Conservation (phyloP, 2,329 filamentous ascomycete genomes). For the Arthrobotrys musiformis region DNA sequence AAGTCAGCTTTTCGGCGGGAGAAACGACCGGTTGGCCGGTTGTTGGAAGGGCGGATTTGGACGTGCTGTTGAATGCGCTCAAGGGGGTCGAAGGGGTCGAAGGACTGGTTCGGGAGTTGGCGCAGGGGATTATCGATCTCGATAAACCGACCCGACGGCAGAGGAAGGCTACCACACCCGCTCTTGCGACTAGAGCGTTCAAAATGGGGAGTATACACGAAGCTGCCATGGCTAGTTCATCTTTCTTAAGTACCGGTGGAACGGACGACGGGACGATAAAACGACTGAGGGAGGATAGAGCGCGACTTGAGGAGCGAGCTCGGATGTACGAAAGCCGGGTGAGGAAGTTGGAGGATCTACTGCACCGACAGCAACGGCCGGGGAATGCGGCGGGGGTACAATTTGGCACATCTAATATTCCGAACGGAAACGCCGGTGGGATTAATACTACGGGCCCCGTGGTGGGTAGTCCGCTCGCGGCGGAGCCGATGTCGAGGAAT, state of each 20-base stretch:
- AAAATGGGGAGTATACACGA: constrained; percentile 97
- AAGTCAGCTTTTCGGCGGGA: constrained; percentile 58
- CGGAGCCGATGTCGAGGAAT: constrained; percentile 65
- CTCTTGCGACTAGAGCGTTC: constrained; percentile 67
- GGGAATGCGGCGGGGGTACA: constrained; percentile 64
- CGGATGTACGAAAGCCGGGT: constrained; percentile 90
- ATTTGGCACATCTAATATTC: constrained; percentile 56
- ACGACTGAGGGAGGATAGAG: constrained; percentile 84
- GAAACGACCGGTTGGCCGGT: constrained; percentile 83
- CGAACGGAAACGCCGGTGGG: constrained; percentile 64
- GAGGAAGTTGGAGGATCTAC: constrained; percentile 86
- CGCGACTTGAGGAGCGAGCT: constrained; percentile 76
- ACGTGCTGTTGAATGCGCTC: constrained; percentile 76
- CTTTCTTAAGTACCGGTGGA: constrained; percentile 71
- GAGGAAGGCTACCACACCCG: constrained; percentile 69
- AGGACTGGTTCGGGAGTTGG: constrained; percentile 75
- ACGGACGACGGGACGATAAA: constrained; percentile 73
- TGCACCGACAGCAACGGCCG: constrained; percentile 83
- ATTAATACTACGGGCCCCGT: constrained; percentile 64
- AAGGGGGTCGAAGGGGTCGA: constrained; percentile 74
- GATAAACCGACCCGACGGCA: constrained; percentile 72
- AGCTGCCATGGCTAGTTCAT: constrained; percentile 84
- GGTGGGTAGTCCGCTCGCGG: constrained; percentile 64
- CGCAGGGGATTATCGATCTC: constrained; percentile 80
- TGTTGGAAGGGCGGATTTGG: constrained; percentile 78